These are phyloP conservation scores for Aspergillus melleus DNA, from an alignment of 2,329 filamentous ascomycete genomes.

Conservation along the genomic window DNA sequence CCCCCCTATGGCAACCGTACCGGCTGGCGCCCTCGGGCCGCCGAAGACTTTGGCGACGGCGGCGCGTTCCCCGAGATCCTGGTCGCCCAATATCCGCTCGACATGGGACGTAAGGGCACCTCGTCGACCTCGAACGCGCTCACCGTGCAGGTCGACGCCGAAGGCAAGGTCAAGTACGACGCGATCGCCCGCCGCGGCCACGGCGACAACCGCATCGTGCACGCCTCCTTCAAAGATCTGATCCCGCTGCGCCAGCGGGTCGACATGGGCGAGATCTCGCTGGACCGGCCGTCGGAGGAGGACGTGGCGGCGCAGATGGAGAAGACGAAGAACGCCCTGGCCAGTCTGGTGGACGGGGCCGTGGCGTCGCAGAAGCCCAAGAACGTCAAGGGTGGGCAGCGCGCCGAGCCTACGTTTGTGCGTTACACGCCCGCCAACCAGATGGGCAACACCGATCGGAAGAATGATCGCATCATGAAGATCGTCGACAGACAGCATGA, in stretches of 20 bases:
- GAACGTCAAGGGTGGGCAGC: conserved; percentile 78
- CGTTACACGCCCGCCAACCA: conserved; percentile 94
- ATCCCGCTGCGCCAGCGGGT: conserved; percentile 92
- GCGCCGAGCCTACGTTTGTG: conserved; percentile 88
- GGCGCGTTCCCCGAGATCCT: conserved; percentile 93
- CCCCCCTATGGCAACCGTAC: conserved; percentile 83
- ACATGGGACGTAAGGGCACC: conserved; percentile 81
- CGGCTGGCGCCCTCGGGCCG: conserved; percentile 85
- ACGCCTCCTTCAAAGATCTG: conserved; percentile 94
- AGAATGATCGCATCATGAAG: conserved; percentile 96
- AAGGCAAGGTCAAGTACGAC: conserved; percentile 95
- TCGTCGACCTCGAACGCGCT: conserved; percentile 77
- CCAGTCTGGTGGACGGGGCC: conserved; percentile 77
- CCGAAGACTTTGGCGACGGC: conserved; percentile 94
- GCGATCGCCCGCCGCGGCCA: conserved; percentile 91
- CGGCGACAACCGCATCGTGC: conserved; percentile 77
- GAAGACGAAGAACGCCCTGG: conserved; percentile 82
- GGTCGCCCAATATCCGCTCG: conserved; percentile 90
- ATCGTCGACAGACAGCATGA: conserved; percentile 93
- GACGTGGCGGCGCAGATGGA: conserved; percentile 82
- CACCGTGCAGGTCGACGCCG: conserved; percentile 84
- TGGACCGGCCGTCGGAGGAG: conserved; percentile 81
- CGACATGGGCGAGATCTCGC: conserved; percentile 85
- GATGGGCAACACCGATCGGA: conserved; percentile 83
- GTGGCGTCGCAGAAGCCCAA: conserved; percentile 94